These are phyloP conservation scores for Geranium rotundifolium DNA, from an alignment of 345 rosid species.

Conservation along the genomic window DNA sequence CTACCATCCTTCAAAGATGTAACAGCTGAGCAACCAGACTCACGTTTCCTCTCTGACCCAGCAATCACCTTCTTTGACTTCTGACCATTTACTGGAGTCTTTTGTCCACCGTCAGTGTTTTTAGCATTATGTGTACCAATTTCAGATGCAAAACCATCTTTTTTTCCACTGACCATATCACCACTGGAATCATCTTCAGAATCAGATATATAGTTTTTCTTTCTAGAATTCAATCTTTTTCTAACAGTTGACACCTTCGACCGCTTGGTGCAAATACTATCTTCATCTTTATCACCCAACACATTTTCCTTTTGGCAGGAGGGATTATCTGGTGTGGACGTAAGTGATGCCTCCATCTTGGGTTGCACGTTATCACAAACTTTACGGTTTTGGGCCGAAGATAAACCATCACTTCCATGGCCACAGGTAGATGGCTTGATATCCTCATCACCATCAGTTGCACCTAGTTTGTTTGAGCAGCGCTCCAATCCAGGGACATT, in stretches of 20 bases:
- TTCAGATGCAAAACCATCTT: background rate
- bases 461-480: slow-evolving; percentile 22
- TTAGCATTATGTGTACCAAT: slow-evolving; percentile 1
- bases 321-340: slow-evolving; percentile 18
- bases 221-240: background rate
- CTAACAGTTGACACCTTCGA: background rate
- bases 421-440: slow-evolving; percentile 24
- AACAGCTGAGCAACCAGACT: slow-evolving; percentile 17
- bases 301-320: slow-evolving; percentile 24
- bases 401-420: slow-evolving; percentile 23
- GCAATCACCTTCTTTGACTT: slow-evolving; percentile 19
- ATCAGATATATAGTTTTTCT: background rate
- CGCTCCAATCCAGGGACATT: slow-evolving; percentile 25
- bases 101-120: slow-evolving; percentile 23
- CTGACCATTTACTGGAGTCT: slow-evolving; percentile 26
- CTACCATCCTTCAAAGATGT: slow-evolving; percentile 22
- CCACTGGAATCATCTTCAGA: background rate
- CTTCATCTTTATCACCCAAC: slow-evolving; percentile 24
- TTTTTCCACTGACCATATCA: background rate
- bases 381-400: slow-evolving; percentile 30
- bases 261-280: slow-evolving; percentile 8
- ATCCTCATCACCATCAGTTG: slow-evolving; percentile 43
- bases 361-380: slow-evolving; percentile 22
- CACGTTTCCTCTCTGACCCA: slow-evolving; percentile 25
- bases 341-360: slow-evolving; percentile 20